phyloP scores from a whole-genome alignment of 1,139 yeast genomes.

The Yamadazyma songkhlaensis region DNA sequence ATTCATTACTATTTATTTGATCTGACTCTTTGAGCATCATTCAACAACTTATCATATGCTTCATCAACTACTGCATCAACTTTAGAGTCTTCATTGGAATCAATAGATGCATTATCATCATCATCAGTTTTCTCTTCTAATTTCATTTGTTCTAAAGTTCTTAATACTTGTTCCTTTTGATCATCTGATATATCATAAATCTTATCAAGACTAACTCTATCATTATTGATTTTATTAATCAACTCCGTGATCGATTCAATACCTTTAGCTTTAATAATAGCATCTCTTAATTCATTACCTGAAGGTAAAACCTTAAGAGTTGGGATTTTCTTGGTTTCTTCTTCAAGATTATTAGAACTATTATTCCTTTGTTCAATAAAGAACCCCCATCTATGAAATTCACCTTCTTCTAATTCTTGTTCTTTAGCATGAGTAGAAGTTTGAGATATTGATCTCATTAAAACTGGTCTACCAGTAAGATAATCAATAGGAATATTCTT shows the following conservation, averaged over 20 bases:
- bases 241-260: constrained; percentile 68
- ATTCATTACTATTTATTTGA: constrained; percentile 25
- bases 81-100: constrained; percentile 18
- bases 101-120: constrained; percentile 30
- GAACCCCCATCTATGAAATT: constrained; percentile 79
- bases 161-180: constrained; percentile 10
- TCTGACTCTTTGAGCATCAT: constrained; percentile 64
- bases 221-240: constrained; percentile 60
- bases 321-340: constrained; percentile 24
- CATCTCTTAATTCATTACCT: constrained; percentile 73
- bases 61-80: constrained; percentile 54
- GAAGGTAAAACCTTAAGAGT: constrained; percentile 55
- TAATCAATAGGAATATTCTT: constrained; percentile 58
- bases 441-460: constrained; percentile 61
- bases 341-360: constrained; percentile 9
- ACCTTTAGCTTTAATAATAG: constrained; percentile 76
- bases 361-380: constrained; percentile 59
- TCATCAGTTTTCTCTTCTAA: constrained; percentile 11
- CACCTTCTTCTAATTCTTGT: constrained; percentile 91
- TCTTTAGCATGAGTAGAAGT: constrained; percentile 67
- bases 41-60: constrained; percentile 66
- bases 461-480: constrained; percentile 68
- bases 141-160: constrained; percentile 11
- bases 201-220: constrained; percentile 52
- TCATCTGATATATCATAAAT: constrained; percentile 36